These are phyloP conservation scores for Backusella luteola DNA, from an alignment of 192 early-diverging fungal species.

Conservation along the genomic window DNA sequence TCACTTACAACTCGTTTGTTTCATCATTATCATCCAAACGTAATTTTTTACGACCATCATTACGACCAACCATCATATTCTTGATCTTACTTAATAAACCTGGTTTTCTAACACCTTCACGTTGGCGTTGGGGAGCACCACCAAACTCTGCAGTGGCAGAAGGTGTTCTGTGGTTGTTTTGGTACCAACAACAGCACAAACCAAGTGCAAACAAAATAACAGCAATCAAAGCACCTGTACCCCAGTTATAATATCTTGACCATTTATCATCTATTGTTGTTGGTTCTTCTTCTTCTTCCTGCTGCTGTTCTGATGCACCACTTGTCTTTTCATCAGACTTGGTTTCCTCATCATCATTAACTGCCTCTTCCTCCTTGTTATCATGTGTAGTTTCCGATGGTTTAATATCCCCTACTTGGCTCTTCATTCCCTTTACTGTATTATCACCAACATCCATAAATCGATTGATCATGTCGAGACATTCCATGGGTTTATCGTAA, in stretches of 20 bases:
- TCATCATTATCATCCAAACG: constrained; percentile 23
- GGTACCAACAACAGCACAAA: constrained; percentile 28
- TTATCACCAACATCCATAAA: constrained; percentile 61
- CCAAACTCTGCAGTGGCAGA: neutral
- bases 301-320: neutral
- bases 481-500: constrained; percentile 79
- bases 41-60: neutral
- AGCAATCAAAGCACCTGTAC: constrained; percentile 21
- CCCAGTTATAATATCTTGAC: constrained; percentile 26
- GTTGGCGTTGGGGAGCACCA: neutral
- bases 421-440: constrained; percentile 14
- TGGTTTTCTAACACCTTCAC: constrained; percentile 1
- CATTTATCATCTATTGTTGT: constrained; percentile 12
- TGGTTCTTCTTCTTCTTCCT: neutral
- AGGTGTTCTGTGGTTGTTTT: neutral
- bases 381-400: neutral
- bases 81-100: neutral
- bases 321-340: neutral
- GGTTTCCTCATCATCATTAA: neutral
- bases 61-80: neutral
- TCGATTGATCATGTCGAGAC: constrained; percentile 85
- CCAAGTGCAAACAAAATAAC: constrained; percentile 25
- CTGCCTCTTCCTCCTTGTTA: neutral
- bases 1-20: constrained; percentile 35
- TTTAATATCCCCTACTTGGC: constrained; percentile 19